Base-by-base conservation (phyloP, 202 grass and related monocot species). In the Carex sylvatica region DNA sequence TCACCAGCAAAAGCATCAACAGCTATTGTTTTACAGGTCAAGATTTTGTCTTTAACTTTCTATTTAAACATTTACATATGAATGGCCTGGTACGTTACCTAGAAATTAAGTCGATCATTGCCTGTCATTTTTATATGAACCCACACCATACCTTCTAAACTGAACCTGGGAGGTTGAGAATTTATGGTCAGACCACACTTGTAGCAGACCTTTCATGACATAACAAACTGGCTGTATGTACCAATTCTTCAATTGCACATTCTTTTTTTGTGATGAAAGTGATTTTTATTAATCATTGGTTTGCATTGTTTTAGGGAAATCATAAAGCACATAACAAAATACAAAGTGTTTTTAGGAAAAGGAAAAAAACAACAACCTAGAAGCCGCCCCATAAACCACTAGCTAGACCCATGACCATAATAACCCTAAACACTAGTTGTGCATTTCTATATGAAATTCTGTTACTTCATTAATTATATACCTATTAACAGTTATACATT, bases 21-120 rank as follows among this genome's bases (percentile, higher is more conserved):
- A 78, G 96, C 96, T 61, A 92, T 99, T 30, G 93, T 99, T 74
- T 85, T 99, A 46, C 96, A 99, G 96, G 96, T 99, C 47, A 87
- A 88, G 79, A 86, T 62, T 74, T 82, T 79, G 42, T 69, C 85
- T 38, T 83, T 58, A 36, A 77, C 73, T 77, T 9, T 77, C 73
- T 58, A 85, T 87, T 64, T 77, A n/a, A 4, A 31, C 55, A 2
- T 40, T 88, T 84, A 51, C 15, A 33, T 58, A 58, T 33, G 49
- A 75, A 75, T 13, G 6, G 26, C 8, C 73, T 58, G 56, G 52
- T 51, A 56, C 14, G 4, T 14, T 55, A 61, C 15, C 36, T 20
- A 70, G 6, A 40, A 36, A 44, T 36, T 61, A 16, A 74, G 24
- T 63, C 26, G 31, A 54, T 38, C 1, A 6, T 69, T 75, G 30